Evolutionary conservation across 2,329 filamentous ascomycete species (phyloP).

Genomic region (Colletotrichum destructivum): DNA sequence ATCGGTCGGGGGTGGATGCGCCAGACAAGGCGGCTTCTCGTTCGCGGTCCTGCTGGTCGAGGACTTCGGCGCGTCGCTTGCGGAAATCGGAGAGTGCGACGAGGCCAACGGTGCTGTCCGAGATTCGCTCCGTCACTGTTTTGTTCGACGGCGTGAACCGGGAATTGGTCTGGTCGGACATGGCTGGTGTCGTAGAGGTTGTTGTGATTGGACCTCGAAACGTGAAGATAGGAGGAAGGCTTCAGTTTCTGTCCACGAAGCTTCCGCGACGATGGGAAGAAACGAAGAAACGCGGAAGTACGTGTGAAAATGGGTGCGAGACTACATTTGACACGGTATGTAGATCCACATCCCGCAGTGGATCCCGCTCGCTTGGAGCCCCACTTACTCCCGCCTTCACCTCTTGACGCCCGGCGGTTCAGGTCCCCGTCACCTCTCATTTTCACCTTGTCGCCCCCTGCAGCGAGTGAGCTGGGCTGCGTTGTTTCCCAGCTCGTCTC

Average conservation of each 20-base stretch:
- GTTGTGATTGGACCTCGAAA: not conserved
- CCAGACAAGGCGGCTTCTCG: constrained; percentile 71
- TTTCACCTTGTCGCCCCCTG: not conserved
- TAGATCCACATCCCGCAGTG: constrained; percentile 34
- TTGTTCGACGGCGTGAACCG: constrained; percentile 84
- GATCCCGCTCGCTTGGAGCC: constrained; percentile 32
- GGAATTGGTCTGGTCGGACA: constrained; percentile 61
- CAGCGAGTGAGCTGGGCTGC: constrained; percentile 27
- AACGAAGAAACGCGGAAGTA: not conserved
- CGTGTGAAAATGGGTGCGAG: not conserved
- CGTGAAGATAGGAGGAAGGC: not conserved
- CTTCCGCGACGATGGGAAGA: not conserved
- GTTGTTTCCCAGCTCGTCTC: constrained; percentile 13
- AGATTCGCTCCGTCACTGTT: constrained; percentile 85
- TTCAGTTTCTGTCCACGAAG: not conserved
- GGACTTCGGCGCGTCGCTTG: constrained; percentile 93
- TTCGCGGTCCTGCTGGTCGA: constrained; percentile 90
- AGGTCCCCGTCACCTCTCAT: constrained; percentile 7
- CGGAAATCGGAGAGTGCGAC: constrained; percentile 94
- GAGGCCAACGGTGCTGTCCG: constrained; percentile 90
- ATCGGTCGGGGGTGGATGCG: constrained; percentile 65
- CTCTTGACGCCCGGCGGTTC: not conserved
- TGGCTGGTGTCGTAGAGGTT: constrained; percentile 45
- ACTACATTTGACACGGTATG: not conserved
- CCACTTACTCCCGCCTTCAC: constrained; percentile 31